Percentiles rank a stretch among this genome's conserved stretches.
phyloP scores from a whole-genome alignment of 2,329 filamentous ascomycete genomes.

The Talaromyces amestolkiae region DNA sequence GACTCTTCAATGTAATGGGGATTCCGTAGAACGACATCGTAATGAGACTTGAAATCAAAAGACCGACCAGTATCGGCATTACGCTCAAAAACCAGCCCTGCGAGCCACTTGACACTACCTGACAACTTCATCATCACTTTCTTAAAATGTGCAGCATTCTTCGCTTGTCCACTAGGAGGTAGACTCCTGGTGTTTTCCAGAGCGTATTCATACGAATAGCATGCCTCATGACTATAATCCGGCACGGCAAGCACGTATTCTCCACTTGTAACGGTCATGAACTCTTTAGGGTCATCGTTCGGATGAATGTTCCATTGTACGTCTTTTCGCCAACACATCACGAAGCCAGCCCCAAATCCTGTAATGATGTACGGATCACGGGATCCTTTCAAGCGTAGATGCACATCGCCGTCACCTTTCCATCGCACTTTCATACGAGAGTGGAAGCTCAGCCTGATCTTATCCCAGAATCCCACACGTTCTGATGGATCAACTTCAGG shows the following conservation, averaged over 20 bases:
- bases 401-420: constrained; percentile 94
- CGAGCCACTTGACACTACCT: constrained; percentile 89
- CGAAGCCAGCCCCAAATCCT: constrained; percentile 86
- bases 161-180: constrained; percentile 62
- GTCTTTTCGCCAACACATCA: constrained; percentile 98
- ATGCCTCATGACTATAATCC: constrained; percentile 85
- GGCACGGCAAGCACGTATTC: constrained; percentile 94
- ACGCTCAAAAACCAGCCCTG: constrained; percentile 87
- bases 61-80: constrained; percentile 72
- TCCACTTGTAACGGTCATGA: constrained; percentile 93
- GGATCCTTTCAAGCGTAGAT: constrained; percentile 84
- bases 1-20: constrained; percentile 66
- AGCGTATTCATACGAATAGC: constrained; percentile 55
- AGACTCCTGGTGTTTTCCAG: constrained; percentile 55
- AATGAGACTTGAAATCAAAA: constrained; percentile 89
- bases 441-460: constrained; percentile 90
- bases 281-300: constrained; percentile 81
- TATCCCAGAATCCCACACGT: constrained; percentile 96
- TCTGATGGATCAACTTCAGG: constrained; percentile 92
- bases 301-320: constrained; percentile 83
- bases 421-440: constrained; percentile 85
- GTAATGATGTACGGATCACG: constrained; percentile 92
- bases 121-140: constrained; percentile 99
- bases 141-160: constrained; percentile 81
- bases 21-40: constrained; percentile 81